Base-by-base conservation (phyloP, 192 early-diverging fungal genomes). In the Coemansia pectinata region DNA sequence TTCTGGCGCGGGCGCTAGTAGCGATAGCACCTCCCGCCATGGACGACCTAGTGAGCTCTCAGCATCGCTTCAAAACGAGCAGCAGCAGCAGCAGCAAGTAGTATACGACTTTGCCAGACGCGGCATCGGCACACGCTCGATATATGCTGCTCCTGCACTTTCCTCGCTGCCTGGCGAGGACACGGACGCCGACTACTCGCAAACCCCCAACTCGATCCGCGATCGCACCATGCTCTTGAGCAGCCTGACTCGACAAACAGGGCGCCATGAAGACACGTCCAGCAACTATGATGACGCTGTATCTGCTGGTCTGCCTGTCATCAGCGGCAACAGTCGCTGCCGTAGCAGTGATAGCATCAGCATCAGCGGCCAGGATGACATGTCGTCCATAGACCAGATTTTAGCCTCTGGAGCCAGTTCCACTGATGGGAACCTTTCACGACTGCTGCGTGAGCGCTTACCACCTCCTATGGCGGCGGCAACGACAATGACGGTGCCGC, bases 181-280 rank as follows among this genome's bases (percentile, higher is more conserved):
- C 14, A 34, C 67, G 2, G 27, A 47, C 21, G 63, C 75, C 44
- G 44, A 77, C 38, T 83, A 83, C 63, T 83, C 80, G 17, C 80
- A 83, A 60, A 83, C 80, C 2, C 69, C 75, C 40, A 76, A 69
- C 52, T 83, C 80, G 50, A 77, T 83, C 59, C 74, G 80, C 36
- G 80, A 77, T 40, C 80, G 72, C 62, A 83, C 80, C 14, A 71
- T 83, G 80, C 52, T 83, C 19, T 72, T 83, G 41, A 83, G 75
- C 55, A 71, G 45, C 62, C 45, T 79, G 36, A 72, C 60, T 3
- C 70, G 74, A 47, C 70, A 58, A n/a, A 38, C 60, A 8, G 65
- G 70, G 12, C 62, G 62, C 42, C 81, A 70, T 39, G 75, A 72
- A 23, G 69, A 72, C 53, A 62, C 45, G 2, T 61, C 72, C 4